These are phyloP conservation scores for Fusarium gaditjirri DNA, from an alignment of 2,329 filamentous ascomycete genomes.

Conservation along the genomic window DNA sequence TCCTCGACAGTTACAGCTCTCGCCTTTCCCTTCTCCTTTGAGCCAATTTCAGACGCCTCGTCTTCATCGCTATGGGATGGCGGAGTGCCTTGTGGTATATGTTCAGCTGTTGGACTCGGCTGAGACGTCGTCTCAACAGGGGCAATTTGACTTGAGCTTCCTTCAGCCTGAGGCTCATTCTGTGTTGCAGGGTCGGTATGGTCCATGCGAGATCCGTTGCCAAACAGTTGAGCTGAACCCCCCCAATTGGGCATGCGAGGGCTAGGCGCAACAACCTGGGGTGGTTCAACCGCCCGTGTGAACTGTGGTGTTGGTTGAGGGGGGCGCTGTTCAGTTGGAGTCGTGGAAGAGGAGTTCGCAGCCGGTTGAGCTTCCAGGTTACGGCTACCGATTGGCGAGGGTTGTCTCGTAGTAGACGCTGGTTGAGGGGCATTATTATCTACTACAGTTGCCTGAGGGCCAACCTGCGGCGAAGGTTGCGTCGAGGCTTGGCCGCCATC, in stretches of 20 bases:
- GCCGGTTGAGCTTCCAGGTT: slow-evolving; percentile 25
- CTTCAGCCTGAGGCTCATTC: slow-evolving; percentile 19
- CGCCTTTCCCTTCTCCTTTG: slow-evolving; percentile 54
- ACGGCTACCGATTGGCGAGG: slow-evolving; percentile 25
- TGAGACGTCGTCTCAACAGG: slow-evolving; percentile 13
- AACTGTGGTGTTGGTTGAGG: slow-evolving; percentile 27
- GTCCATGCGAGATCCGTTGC: slow-evolving; percentile 45
- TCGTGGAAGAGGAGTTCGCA: background rate
- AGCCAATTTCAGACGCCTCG: slow-evolving; percentile 19
- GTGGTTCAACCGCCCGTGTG: slow-evolving; percentile 35
- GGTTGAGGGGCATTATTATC: slow-evolving; percentile 28
- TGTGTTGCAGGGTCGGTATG: slow-evolving; percentile 32
- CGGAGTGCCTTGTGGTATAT: slow-evolving; percentile 18
- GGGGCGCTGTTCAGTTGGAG: slow-evolving; percentile 20
- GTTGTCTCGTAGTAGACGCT: slow-evolving; percentile 23
- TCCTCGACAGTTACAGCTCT: slow-evolving; percentile 56
- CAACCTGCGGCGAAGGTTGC: slow-evolving; percentile 40
- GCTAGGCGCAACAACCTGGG: slow-evolving; percentile 58
- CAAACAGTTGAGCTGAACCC: slow-evolving; percentile 61
- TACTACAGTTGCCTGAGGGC: slow-evolving; percentile 23
- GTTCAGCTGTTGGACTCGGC: slow-evolving; percentile 7
- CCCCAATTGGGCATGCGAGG: slow-evolving; percentile 63
- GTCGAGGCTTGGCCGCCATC: slow-evolving; percentile 49
- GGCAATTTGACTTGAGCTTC: slow-evolving; percentile 13
- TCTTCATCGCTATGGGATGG: slow-evolving; percentile 29